phyloP scores from a whole-genome alignment of 2,329 filamentous ascomycete species.

The Cryphonectria radicalis region DNA sequence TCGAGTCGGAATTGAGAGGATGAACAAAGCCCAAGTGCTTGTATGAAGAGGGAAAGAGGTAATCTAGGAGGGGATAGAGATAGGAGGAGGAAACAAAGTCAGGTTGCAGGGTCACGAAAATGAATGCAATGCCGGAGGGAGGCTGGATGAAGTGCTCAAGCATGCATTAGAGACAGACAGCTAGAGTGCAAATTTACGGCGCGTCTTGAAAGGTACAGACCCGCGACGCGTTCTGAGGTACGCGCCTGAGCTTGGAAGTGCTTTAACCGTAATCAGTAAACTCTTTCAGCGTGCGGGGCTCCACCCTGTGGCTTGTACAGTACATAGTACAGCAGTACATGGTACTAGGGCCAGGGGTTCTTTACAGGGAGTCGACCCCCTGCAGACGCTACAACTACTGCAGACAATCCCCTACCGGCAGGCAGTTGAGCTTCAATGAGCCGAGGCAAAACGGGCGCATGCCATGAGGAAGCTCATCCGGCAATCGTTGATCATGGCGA shows the following conservation, averaged over 20 bases:
- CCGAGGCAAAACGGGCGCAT: slow-evolving; percentile 14
- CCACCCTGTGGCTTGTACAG: background rate
- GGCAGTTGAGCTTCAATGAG: slow-evolving; percentile 9
- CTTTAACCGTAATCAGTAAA: slow-evolving; percentile 2
- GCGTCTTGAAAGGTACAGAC: slow-evolving; percentile 3
- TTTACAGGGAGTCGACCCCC: background rate
- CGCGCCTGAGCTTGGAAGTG: slow-evolving; percentile 10
- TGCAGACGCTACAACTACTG: background rate
- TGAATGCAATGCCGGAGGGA: background rate
- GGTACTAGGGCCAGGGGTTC: background rate
- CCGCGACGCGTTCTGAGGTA: slow-evolving; percentile 6
- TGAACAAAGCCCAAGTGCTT: background rate
- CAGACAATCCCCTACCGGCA: background rate
- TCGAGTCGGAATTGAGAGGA: slow-evolving; percentile 3
- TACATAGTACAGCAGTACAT: background rate
- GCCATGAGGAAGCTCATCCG: slow-evolving; percentile 1
- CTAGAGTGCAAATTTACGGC: slow-evolving; percentile 18
- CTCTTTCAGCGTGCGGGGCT: background rate
- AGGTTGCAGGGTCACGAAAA: background rate
- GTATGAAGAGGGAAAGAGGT: background rate
- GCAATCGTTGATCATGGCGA: background rate
- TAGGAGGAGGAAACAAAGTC: background rate
- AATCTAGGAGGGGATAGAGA: background rate
- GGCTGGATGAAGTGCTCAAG: background rate
- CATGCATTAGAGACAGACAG: background rate